Percentiles rank a stretch among this genome's conserved stretches.
phyloP scores from a whole-genome alignment of 129 eudicot genomes.

The Cynara cardunculus region DNA sequence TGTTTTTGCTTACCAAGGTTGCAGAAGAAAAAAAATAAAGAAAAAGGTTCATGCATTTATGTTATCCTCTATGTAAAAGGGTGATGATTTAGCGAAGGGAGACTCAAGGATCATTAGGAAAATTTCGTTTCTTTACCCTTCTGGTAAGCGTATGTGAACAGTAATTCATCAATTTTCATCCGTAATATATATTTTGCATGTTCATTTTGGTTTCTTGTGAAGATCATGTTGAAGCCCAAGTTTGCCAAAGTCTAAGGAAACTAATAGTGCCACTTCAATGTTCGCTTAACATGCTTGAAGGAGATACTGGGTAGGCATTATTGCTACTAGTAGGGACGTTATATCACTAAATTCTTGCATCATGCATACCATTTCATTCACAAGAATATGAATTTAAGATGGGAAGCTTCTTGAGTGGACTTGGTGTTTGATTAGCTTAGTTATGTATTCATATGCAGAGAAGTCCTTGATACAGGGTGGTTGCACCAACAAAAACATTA shows the following conservation, averaged over 20 bases:
- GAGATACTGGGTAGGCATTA: slow-evolving; percentile 82
- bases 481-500: not conserved
- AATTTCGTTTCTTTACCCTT: slow-evolving; percentile 64
- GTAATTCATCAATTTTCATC: not conserved
- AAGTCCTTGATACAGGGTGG: not conserved
- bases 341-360: not conserved
- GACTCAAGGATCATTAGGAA: slow-evolving; percentile 48
- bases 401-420: not conserved
- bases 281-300: slow-evolving; percentile 96
- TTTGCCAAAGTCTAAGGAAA: slow-evolving; percentile 36
- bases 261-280: slow-evolving; percentile 57
- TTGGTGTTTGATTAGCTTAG: not conserved
- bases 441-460: too few relatives aligned
- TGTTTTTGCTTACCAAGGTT: not conserved
- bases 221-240: slow-evolving; percentile 33
- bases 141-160: slow-evolving; percentile 39
- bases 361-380: not conserved
- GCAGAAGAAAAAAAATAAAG: not conserved
- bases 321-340: not conserved
- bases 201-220: slow-evolving; percentile 21
- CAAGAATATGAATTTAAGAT: not conserved
- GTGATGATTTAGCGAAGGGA: slow-evolving; percentile 39
- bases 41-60: not conserved
- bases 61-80: slow-evolving; percentile 40
- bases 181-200: not conserved